Evolutionary conservation across 2,329 filamentous ascomycete genomes (phyloP).

Genomic region (Teratosphaeria zuluensis): DNA sequence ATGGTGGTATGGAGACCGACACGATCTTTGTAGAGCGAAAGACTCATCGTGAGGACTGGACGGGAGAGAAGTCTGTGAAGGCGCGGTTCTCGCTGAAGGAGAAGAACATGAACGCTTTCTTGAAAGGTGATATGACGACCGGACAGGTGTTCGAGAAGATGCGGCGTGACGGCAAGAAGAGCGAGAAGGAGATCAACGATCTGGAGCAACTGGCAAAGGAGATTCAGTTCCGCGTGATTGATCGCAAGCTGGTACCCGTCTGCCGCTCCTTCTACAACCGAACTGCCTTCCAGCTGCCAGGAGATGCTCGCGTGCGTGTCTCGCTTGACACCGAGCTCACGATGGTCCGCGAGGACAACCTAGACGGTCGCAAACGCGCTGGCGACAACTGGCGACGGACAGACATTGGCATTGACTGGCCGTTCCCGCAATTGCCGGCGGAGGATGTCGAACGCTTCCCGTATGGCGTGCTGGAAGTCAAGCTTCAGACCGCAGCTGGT

Average conservation of each 20-base stretch:
- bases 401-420: constrained; percentile 95
- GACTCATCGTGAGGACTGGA: constrained; percentile 98
- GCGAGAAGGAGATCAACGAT: constrained; percentile 80
- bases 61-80: constrained; percentile 97
- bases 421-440: constrained; percentile 77
- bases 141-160: constrained; percentile 92
- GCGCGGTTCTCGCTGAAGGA: constrained; percentile 91
- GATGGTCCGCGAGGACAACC: constrained; percentile 90
- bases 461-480: constrained; percentile 93
- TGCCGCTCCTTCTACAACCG: constrained; percentile 97
- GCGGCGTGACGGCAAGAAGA: constrained; percentile 88
- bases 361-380: constrained; percentile 65
- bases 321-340: constrained; percentile 93
- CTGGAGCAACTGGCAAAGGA: constrained; percentile 84
- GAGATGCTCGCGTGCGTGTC: constrained; percentile 90
- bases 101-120: constrained; percentile 90
- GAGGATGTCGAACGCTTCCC: constrained; percentile 86
- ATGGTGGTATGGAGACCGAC: constrained; percentile 90
- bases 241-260: constrained; percentile 77
- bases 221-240: constrained; percentile 86
- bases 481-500: constrained; percentile 90
- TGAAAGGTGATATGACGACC: constrained; percentile 75
- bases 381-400: constrained; percentile 92
- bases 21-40: constrained; percentile 97
- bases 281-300: constrained; percentile 93